These are phyloP conservation scores for Trypanosoma avium DNA, from an alignment of 208 protist species.

Conservation along the genomic window DNA sequence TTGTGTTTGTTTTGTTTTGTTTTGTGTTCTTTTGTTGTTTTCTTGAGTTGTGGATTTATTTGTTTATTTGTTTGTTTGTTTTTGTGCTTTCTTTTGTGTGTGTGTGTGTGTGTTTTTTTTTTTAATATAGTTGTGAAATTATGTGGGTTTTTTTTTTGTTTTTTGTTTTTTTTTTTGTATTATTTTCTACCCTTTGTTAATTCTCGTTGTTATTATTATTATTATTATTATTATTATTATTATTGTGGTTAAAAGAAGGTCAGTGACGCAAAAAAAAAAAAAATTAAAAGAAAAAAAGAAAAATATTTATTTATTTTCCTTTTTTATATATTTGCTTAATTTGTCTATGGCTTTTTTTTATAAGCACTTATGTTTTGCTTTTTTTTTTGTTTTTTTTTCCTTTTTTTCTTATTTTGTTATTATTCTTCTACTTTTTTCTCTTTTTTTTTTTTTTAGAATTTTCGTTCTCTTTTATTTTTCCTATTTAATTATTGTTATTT, in stretches of 20 bases:
- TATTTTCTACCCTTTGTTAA: neutral
- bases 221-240: neutral
- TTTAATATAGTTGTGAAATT: neutral
- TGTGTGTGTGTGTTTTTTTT: neutral
- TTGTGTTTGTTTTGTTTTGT: neutral
- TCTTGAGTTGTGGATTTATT: conserved; percentile 16
- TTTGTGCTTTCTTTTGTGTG: neutral
- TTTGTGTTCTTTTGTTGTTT: conserved; percentile 1
- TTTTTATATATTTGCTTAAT: too few species aligned
- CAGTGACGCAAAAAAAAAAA: too few species aligned
- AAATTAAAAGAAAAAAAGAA: too few species aligned
- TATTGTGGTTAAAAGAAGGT: neutral
- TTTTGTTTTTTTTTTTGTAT: neutral
- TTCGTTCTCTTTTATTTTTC: neutral
- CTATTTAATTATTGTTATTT: neutral
- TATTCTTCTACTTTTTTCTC: neutral
- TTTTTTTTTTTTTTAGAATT: neutral
- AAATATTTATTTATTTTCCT: too few species aligned
- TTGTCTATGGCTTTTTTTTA: too few species aligned
- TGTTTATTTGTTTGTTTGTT: conserved; percentile 11
- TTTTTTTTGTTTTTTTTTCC: too few species aligned
- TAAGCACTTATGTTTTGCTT: too few species aligned
- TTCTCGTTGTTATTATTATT: neutral
- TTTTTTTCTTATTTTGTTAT: neutral
- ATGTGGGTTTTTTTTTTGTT: neutral